Percentiles rank a stretch among this genome's conserved stretches.
These are phyloP conservation scores for Lathyrus oleraceus DNA, from an alignment of 306 rosid genomes.

Conservation along the genomic window DNA sequence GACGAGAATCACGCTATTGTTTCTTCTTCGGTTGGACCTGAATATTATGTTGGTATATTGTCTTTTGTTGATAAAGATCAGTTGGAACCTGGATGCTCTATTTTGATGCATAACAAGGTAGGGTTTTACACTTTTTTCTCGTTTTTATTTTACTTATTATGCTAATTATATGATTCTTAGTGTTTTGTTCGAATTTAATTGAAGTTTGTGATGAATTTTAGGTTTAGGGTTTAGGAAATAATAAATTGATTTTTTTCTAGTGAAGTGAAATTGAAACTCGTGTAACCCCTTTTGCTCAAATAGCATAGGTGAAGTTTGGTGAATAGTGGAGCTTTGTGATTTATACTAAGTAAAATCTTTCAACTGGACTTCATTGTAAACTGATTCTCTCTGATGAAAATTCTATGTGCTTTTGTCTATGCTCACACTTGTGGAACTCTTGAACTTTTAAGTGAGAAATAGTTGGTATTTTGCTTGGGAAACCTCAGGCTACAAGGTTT, in stretches of 20 bases:
- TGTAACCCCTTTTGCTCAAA: too few species aligned
- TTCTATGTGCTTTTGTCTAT: background rate
- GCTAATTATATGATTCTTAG: background rate
- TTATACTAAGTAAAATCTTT: background rate
- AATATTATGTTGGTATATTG: slow-evolving; percentile 87
- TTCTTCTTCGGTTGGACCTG: slow-evolving; percentile 96
- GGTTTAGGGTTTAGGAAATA: slow-evolving; percentile 28
- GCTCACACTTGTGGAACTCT: background rate
- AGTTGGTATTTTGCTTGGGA: background rate
- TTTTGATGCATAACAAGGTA: slow-evolving; percentile 97
- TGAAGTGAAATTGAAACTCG: background rate
- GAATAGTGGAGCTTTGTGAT: background rate
- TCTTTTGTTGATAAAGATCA: slow-evolving; percentile 98
- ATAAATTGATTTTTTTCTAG: background rate
- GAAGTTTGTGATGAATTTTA: background rate
- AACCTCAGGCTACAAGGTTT: background rate
- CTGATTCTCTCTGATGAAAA: too few species aligned
- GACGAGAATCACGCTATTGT: slow-evolving; percentile 98
- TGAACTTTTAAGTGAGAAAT: background rate
- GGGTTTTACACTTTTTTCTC: slow-evolving; percentile 13
- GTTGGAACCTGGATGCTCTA: slow-evolving; percentile 94
- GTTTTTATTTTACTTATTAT: background rate
- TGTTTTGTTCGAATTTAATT: background rate
- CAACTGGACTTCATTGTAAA: background rate
- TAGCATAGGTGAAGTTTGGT: background rate